These are phyloP conservation scores for Adiantum capillusveneris DNA, from an alignment of 75 land plant genomes.

Conservation along the genomic window DNA sequence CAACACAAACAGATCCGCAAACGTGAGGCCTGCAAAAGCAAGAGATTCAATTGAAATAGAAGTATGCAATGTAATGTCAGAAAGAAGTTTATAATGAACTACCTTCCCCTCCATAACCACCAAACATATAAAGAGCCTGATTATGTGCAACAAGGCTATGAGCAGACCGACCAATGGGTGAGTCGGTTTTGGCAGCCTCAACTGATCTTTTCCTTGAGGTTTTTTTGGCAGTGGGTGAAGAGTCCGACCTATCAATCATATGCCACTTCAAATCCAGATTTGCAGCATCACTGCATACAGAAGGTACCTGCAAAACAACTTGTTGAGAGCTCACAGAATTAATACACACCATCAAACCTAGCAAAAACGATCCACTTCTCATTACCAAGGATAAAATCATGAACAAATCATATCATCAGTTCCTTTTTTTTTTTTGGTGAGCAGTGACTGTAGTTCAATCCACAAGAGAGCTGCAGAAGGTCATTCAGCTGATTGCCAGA, in stretches of 20 bases:
- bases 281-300: background rate
- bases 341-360: no score
- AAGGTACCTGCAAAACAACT: constrained; percentile 7
- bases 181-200: constrained; percentile 2
- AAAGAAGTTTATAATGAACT: background rate
- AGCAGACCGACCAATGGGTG: constrained; percentile 38
- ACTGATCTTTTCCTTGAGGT: constrained; percentile 1
- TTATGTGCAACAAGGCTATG: constrained; percentile 23
- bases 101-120: constrained; percentile 48
- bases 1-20: constrained; percentile 32
- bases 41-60: background rate
- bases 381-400: no score
- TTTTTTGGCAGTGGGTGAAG: background rate
- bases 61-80: background rate
- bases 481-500: no score
- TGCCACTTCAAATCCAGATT: constrained; percentile 9
- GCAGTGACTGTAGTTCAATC: no score
- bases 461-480: no score
- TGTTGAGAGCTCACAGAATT: no score
- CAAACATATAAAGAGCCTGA: constrained; percentile 28
- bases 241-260: constrained; percentile 1
- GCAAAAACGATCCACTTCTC: no score
- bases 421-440: no score
- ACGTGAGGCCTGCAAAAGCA: constrained; percentile 24
- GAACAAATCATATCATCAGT: no score